phyloP scores from a whole-genome alignment of 2,329 filamentous ascomycete species.

The Verticillium nubilum region DNA sequence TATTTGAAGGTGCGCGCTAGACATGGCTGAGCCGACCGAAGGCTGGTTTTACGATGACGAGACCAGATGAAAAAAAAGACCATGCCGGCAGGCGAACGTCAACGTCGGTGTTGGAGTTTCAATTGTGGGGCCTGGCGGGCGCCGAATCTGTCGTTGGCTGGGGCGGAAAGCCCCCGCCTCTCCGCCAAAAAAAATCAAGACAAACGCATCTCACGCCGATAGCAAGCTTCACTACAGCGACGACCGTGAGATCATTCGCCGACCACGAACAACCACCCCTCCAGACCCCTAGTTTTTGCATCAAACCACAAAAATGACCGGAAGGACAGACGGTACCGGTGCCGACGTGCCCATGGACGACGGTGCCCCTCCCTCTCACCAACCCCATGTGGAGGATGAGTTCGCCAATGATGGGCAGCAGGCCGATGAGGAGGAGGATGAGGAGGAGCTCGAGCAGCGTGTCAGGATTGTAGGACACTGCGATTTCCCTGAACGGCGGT shows the following conservation, averaged over 20 bases:
- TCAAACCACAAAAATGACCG: constrained; percentile 28
- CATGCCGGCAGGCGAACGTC: too few species aligned
- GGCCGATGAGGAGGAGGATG: constrained; percentile 38
- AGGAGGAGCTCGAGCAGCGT: constrained; percentile 48
- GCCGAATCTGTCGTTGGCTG: neutral
- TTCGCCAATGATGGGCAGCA: constrained; percentile 27
- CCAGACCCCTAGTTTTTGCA: neutral
- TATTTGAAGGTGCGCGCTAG: too few species aligned
- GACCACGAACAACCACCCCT: neutral
- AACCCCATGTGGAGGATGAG: constrained; percentile 24
- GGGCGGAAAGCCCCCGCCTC: neutral
- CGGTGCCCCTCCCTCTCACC: constrained; percentile 25
- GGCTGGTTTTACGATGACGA: too few species aligned
- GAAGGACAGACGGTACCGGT: constrained; percentile 36
- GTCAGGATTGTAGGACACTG: constrained; percentile 52
- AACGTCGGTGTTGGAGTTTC: neutral
- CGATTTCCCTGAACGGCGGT: neutral
- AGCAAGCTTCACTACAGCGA: neutral
- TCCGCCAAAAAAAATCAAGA: neutral
- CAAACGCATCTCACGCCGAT: neutral
- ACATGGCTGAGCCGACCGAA: too few species aligned
- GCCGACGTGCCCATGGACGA: constrained; percentile 28
- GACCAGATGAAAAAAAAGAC: too few species aligned
- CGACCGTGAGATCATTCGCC: neutral
- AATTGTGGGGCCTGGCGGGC: neutral